Evolutionary conservation across 2,329 filamentous ascomycete species (phyloP).

Genomic region (Monilinia fructicola): DNA sequence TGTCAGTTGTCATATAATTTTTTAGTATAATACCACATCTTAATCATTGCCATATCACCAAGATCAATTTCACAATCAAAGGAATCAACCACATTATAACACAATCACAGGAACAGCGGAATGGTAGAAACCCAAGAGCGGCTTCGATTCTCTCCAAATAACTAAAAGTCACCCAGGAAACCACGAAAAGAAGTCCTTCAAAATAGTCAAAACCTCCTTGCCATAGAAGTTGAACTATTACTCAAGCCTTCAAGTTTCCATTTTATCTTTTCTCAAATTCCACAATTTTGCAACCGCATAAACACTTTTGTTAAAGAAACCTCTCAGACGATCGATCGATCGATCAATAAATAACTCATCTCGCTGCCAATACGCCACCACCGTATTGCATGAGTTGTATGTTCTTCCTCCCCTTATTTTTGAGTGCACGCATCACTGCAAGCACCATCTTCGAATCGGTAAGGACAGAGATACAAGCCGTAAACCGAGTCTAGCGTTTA

Average conservation of each 20-base stretch:
- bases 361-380: background rate
- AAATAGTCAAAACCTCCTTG: background rate
- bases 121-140: background rate
- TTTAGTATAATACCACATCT: background rate
- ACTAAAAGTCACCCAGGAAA: background rate
- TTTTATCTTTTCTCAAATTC: background rate
- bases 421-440: background rate
- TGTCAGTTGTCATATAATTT: background rate
- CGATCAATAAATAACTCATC: background rate
- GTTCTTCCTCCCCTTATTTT: background rate
- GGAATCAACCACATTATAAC: background rate
- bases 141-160: background rate
- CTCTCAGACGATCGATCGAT: too few relatives aligned
- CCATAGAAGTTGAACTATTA: background rate
- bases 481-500: background rate
- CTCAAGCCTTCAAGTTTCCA: background rate
- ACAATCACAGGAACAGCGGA: background rate
- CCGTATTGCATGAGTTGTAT: conserved; percentile 3
- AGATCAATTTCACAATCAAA: background rate
- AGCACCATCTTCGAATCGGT: background rate
- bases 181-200: conserved; percentile 7
- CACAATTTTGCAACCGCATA: background rate
- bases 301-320: background rate
- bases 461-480: conserved; percentile 8
- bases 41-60: background rate